Percentiles rank a stretch among this genome's conserved stretches.
Evolutionary conservation across 257 asterid genomes (phyloP).

Genomic region (Echites panduratus): DNA sequence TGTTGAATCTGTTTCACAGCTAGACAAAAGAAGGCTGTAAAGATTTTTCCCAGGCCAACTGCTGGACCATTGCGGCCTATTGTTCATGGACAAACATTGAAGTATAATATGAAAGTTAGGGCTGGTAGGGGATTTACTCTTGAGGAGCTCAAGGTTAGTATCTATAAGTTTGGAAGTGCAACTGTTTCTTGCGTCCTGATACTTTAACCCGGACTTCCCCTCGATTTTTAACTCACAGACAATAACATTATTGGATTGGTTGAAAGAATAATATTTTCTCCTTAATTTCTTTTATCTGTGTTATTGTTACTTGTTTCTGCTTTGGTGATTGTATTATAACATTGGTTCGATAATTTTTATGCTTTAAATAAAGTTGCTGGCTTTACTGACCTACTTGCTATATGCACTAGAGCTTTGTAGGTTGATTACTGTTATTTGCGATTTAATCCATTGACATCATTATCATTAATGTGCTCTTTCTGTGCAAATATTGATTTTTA

Average conservation of each 20-base stretch:
- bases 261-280: background rate
- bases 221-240: background rate
- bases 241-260: background rate
- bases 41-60: slow-evolving; percentile 31
- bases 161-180: background rate
- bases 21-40: slow-evolving; percentile 29
- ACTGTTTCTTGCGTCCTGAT: background rate
- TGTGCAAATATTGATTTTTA: too few relatives aligned
- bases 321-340: too few relatives aligned
- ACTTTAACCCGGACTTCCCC: background rate
- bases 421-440: background rate
- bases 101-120: slow-evolving; percentile 34
- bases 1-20: slow-evolving; percentile 11
- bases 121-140: slow-evolving; percentile 34
- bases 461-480: too few relatives aligned
- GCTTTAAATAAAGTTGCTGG: background rate
- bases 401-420: background rate
- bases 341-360: background rate
- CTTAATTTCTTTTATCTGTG: background rate
- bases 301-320: background rate
- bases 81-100: slow-evolving; percentile 34
- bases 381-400: background rate
- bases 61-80: slow-evolving; percentile 32
- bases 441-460: background rate
- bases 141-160: slow-evolving; percentile 25